Evolutionary conservation across 257 asterid genomes (phyloP).

Genomic region (Craterostigma plantagineum): DNA sequence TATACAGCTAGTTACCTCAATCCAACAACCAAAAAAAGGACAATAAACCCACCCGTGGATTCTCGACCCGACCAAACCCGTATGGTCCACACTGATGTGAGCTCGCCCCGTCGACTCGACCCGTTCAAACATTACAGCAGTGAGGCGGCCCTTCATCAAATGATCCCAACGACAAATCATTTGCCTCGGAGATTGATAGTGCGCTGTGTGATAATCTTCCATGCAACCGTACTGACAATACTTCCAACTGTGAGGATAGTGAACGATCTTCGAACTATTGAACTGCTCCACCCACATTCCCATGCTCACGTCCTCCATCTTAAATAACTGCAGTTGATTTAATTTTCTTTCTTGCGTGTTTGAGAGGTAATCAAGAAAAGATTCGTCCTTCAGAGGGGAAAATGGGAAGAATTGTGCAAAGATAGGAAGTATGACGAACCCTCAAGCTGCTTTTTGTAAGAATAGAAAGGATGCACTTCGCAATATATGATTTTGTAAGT

Average conservation of each 20-base stretch:
- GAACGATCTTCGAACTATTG: slow-evolving; percentile 46
- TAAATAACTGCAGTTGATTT: slow-evolving; percentile 69
- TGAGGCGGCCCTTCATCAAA: slow-evolving; percentile 30
- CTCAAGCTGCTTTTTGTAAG: slow-evolving; percentile 39
- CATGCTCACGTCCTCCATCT: slow-evolving; percentile 99
- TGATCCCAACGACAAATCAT: slow-evolving; percentile 72
- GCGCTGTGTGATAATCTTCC: slow-evolving; percentile 83
- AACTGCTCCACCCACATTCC: slow-evolving; percentile 96
- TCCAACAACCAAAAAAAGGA: no score
- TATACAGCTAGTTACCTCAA: no score
- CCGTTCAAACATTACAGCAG: slow-evolving; percentile 42
- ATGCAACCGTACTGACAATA: slow-evolving; percentile 89
- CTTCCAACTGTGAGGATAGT: slow-evolving; percentile 67
- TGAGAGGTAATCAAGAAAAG: background rate
- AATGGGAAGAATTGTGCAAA: slow-evolving; percentile 1
- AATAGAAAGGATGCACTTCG: slow-evolving; percentile 44
- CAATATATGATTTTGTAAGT: no score
- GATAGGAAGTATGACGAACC: slow-evolving; percentile 21
- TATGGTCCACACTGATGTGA: no score
- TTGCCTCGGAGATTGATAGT: slow-evolving; percentile 91
- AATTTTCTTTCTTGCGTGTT: no score
- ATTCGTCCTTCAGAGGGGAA: background rate
- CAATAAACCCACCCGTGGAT: no score
- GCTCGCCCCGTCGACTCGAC: no score
- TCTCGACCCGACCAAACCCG: no score